Evolutionary conservation across 108 stramenopile genomes (phyloP).

Genomic region (Cyclotella kingstonii): DNA sequence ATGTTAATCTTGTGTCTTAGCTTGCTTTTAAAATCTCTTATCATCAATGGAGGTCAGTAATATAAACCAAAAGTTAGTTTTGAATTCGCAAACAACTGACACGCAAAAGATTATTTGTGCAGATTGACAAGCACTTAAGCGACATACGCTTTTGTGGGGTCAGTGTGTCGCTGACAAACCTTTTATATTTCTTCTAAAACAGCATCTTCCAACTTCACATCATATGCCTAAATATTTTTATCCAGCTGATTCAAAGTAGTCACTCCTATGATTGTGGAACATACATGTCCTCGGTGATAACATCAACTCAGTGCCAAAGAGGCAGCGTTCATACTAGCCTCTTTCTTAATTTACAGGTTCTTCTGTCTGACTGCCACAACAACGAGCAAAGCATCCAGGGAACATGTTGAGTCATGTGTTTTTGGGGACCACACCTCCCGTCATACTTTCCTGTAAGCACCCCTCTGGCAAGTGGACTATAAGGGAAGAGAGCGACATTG

Average conservation of each 20-base stretch:
- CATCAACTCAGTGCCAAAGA: slow-evolving; percentile 87
- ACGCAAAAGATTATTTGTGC: neutral
- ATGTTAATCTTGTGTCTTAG: no score
- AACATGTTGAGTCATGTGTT: slow-evolving; percentile 68
- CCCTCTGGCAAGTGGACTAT: slow-evolving; percentile 87
- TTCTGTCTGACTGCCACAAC: slow-evolving; percentile 59
- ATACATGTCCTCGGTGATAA: slow-evolving; percentile 79
- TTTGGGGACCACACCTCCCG: slow-evolving; percentile 29
- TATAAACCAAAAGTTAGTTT: no score
- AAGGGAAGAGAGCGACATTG: slow-evolving; percentile 87
- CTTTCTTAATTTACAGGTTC: slow-evolving; percentile 74
- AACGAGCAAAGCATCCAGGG: slow-evolving; percentile 88
- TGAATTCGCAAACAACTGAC: no score
- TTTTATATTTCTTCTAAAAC: slow-evolving; percentile 51
- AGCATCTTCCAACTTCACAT: slow-evolving; percentile 58
- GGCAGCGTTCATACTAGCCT: slow-evolving; percentile 61
- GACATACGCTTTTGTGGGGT: slow-evolving; percentile 73
- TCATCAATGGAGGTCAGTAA: no score
- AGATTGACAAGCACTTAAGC: slow-evolving; percentile 3
- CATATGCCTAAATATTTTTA: slow-evolving; percentile 66
- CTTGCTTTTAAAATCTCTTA: no score
- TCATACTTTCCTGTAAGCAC: slow-evolving; percentile 81
- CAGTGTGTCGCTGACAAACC: slow-evolving; percentile 79
- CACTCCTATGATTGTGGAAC: slow-evolving; percentile 90
- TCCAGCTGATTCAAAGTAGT: slow-evolving; percentile 81